Percentiles rank a stretch among this genome's conserved stretches.
phyloP scores from a whole-genome alignment of 768 basidiomycete species.

The Daedaleopsis nitida region DNA sequence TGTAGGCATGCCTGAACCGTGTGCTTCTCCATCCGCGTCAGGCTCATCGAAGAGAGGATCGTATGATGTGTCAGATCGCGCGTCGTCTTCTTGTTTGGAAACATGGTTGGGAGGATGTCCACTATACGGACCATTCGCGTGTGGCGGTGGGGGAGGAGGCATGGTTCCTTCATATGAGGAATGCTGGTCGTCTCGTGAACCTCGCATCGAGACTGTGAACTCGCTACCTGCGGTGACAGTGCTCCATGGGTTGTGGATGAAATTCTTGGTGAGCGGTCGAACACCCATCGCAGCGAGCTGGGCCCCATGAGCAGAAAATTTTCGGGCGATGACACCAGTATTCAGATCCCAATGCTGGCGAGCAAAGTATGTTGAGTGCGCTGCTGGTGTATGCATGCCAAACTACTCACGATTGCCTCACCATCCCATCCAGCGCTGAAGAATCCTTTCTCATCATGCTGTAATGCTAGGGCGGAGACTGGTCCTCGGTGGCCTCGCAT shows the following conservation, averaged over 20 bases:
- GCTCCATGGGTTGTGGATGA: constrained; percentile 25
- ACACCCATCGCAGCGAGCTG: constrained; percentile 84
- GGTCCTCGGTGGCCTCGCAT: constrained; percentile 78
- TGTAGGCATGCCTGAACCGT: constrained; percentile 3
- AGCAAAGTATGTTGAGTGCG: constrained; percentile 4
- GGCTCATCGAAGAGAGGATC: constrained; percentile 90
- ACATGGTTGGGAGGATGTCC: neutral
- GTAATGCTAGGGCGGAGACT: constrained; percentile 82
- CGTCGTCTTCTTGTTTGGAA: constrained; percentile 48
- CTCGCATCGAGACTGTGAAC: constrained; percentile 13
- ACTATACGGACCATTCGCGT: constrained; percentile 4
- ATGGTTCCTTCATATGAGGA: neutral
- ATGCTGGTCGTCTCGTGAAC: constrained; percentile 1
- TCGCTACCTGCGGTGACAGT: constrained; percentile 8
- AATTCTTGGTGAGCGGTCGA: constrained; percentile 55
- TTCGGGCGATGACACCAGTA: constrained; percentile 76
- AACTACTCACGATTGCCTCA: constrained; percentile 68
- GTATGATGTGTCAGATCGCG: constrained; percentile 78
- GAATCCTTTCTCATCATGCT: constrained; percentile 80
- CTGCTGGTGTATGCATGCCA: neutral
- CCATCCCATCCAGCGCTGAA: constrained; percentile 97
- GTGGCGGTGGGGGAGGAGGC: constrained; percentile 23
- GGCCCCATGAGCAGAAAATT: constrained; percentile 79
- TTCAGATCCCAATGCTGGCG: constrained; percentile 97
- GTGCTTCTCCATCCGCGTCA: constrained; percentile 52